These are phyloP conservation scores for Naganishia onofrii DNA, from an alignment of 768 basidiomycete genomes.

Conservation along the genomic window DNA sequence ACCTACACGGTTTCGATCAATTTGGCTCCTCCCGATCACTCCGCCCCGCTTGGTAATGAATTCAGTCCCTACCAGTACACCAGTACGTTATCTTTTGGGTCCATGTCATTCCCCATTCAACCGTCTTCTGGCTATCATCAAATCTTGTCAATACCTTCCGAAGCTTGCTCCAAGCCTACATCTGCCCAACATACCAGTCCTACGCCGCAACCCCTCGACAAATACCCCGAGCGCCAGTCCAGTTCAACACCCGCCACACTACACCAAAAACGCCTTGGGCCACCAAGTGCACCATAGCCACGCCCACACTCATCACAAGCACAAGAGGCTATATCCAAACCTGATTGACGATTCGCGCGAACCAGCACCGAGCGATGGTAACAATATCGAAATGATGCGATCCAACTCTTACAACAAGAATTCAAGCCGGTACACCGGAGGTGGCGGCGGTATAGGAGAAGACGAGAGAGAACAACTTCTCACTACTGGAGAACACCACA, in stretches of 20 bases:
- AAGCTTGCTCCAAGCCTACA: not conserved
- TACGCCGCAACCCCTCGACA: conserved; percentile 16
- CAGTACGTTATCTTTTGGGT: no score
- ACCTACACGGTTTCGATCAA: no score
- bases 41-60: no score
- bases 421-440: conserved; percentile 10
- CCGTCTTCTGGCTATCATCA: no score
- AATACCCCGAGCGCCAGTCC: conserved; percentile 9
- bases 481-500: not conserved
- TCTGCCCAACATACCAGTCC: conserved; percentile 20
- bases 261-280: not conserved
- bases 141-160: not conserved
- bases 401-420: conserved; percentile 17
- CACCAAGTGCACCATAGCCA: not conserved
- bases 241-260: not conserved
- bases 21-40: no score
- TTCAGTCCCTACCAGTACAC: no score
- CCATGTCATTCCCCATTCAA: no score
- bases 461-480: conserved; percentile 23
- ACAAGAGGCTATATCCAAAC: conserved; percentile 12
- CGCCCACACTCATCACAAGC: conserved; percentile 7
- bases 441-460: conserved; percentile 3
- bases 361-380: conserved; percentile 2
- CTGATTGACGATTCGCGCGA: not conserved
- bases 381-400: conserved; percentile 16